These are phyloP conservation scores for Rachicladosporium sp. DNA, from an alignment of 2,329 filamentous ascomycete species.

Conservation along the genomic window DNA sequence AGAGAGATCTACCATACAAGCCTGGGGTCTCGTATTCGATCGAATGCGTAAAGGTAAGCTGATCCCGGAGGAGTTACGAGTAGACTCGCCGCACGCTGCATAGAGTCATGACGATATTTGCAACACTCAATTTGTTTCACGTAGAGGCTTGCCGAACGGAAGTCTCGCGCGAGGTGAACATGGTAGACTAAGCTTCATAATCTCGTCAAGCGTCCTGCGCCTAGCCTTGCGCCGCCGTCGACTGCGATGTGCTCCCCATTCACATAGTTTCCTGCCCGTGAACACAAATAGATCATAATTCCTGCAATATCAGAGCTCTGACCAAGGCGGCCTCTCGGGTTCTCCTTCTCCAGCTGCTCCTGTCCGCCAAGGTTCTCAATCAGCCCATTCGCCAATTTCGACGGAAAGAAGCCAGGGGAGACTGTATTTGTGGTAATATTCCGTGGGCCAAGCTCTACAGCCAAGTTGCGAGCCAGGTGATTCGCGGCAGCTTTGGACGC, in stretches of 20 bases:
- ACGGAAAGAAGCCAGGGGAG: slow-evolving; percentile 55
- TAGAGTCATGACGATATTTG: too few relatives aligned
- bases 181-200: slow-evolving; percentile 6
- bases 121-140: too few relatives aligned
- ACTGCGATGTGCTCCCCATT: slow-evolving; percentile 58
- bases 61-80: too few relatives aligned
- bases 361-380: slow-evolving; percentile 57
- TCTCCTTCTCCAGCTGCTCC: slow-evolving; percentile 45
- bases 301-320: slow-evolving; percentile 53
- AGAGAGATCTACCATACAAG: too few relatives aligned
- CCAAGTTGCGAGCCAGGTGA: slow-evolving; percentile 70
- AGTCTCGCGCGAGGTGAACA: too few relatives aligned
- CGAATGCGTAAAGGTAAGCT: too few relatives aligned
- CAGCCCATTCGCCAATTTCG: slow-evolving; percentile 60
- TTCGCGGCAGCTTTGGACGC: slow-evolving; percentile 79
- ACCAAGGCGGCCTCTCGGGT: slow-evolving; percentile 56
- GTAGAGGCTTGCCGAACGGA: too few relatives aligned
- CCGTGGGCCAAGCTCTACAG: slow-evolving; percentile 65
- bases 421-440: slow-evolving; percentile 65
- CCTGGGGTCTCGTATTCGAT: too few relatives aligned
- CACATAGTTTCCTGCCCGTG: slow-evolving; percentile 54
- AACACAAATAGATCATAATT: slow-evolving; percentile 57
- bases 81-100: background rate
- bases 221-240: slow-evolving; percentile 45
- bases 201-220: slow-evolving; percentile 13